A percentile compares a stretch with the other conserved stretches of the same genome.
Conservation (phyloP, 441 rosid genomes). For the Erodium trifolium region DNA sequence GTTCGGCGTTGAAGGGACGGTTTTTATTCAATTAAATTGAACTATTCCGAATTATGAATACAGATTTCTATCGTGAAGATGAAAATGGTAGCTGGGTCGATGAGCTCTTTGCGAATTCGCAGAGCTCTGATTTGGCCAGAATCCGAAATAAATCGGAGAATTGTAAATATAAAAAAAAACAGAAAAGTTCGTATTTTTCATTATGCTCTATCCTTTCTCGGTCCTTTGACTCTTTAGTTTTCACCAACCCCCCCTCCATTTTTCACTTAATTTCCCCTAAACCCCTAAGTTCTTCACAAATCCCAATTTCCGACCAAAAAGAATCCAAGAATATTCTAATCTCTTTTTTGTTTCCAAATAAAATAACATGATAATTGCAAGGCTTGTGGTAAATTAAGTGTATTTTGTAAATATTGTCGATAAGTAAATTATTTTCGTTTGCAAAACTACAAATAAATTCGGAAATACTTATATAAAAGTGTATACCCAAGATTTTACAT, state of each 20-base stretch:
- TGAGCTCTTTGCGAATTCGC: slow-evolving; percentile 9
- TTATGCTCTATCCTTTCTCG: not conserved
- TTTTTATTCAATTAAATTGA: slow-evolving; percentile 3
- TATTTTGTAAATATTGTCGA: too few species aligned
- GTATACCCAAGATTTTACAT: too few species aligned
- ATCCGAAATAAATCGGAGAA: not conserved
- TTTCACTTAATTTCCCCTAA: not conserved
- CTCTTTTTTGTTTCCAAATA: too few species aligned
- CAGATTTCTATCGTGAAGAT: not conserved
- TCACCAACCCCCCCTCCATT: not conserved
- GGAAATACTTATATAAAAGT: too few species aligned
- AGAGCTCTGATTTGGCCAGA: slow-evolving; percentile 3
- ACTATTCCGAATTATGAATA: not conserved
- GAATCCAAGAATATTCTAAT: not conserved
- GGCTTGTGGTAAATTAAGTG: too few species aligned
- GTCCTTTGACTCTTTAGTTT: not conserved
- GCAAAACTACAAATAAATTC: too few species aligned
- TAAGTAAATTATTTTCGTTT: too few species aligned
- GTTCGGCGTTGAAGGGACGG: not conserved
- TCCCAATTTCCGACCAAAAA: not conserved
- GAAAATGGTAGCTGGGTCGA: slow-evolving; percentile 7
- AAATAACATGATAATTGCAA: too few species aligned
- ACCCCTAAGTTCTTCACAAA: not conserved
- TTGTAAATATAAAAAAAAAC: not conserved
- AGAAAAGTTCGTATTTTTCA: not conserved